phyloP scores from a whole-genome alignment of 208 protist genomes.

The Trypanosomatidae sp. region DNA sequence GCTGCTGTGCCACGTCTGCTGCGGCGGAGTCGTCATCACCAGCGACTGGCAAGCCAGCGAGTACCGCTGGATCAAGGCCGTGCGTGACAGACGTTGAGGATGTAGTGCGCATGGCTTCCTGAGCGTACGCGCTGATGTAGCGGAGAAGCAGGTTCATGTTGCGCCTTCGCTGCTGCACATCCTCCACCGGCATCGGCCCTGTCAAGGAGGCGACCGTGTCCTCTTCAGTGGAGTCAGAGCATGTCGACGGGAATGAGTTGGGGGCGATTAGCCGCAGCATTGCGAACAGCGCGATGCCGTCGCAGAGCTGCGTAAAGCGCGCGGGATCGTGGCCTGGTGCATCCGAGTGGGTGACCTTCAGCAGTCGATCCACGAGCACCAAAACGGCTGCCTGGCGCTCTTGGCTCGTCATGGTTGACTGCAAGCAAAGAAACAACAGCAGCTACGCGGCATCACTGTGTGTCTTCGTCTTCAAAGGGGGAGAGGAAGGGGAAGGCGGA shows the following conservation, averaged over 20 bases:
- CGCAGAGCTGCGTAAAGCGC: conserved; percentile 35
- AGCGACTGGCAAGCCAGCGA: conserved; percentile 24
- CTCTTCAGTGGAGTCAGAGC: conserved; percentile 14
- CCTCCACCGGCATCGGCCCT: background rate
- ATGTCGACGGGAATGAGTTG: conserved; percentile 31
- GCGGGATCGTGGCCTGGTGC: conserved; percentile 12
- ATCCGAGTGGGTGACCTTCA: conserved; percentile 9
- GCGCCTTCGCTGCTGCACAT: conserved; percentile 27
- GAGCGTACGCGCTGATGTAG: conserved; percentile 43
- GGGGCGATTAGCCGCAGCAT: conserved; percentile 43
- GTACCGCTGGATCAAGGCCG: conserved; percentile 13
- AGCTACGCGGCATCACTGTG: background rate
- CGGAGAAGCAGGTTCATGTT: conserved; percentile 47
- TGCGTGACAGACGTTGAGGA: conserved; percentile 29
- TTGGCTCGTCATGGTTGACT: background rate
- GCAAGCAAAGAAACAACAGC: background rate
- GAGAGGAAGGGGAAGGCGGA: background rate
- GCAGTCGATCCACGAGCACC: conserved; percentile 28
- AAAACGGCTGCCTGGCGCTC: conserved; percentile 24
- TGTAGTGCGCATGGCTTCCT: conserved; percentile 28
- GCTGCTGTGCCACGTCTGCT: background rate
- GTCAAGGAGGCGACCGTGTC: conserved; percentile 7
- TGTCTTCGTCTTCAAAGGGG: background rate
- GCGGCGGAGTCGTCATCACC: conserved; percentile 2
- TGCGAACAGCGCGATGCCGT: conserved; percentile 41